These are phyloP conservation scores for Erodium maritimum DNA, from an alignment of 345 rosid species.

Conservation along the genomic window DNA sequence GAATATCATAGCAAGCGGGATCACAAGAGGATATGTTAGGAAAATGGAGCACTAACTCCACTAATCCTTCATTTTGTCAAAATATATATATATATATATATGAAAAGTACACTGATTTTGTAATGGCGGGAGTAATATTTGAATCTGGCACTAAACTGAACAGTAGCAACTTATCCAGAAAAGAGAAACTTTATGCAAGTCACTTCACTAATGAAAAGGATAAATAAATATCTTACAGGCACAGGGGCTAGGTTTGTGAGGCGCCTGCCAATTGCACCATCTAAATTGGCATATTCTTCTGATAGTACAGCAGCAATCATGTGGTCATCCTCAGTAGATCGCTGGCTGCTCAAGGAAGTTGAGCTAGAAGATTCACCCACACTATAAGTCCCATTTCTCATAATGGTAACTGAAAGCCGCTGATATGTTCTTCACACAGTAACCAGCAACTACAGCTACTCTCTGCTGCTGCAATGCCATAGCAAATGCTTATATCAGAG, in stretches of 20 bases:
- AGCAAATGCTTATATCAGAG: not conserved
- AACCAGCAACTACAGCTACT: not conserved
- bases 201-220: not conserved
- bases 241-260: constrained; percentile 67
- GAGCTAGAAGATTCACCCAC: constrained; percentile 72
- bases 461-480: constrained; percentile 1
- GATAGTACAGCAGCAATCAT: constrained; percentile 76
- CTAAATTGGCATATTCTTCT: constrained; percentile 65
- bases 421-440: not conserved
- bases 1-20: no score
- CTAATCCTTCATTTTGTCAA: no score
- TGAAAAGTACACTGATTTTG: no score
- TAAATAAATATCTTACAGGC: constrained; percentile 31
- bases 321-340: constrained; percentile 62
- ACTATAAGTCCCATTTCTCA: constrained; percentile 30
- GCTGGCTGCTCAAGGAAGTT: constrained; percentile 67
- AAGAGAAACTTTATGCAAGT: not conserved
- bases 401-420: constrained; percentile 1
- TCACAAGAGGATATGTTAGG: no score
- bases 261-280: constrained; percentile 68
- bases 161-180: not conserved
- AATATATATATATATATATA: no score
- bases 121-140: no score
- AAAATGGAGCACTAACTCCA: no score
- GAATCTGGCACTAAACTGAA: not conserved